These are phyloP conservation scores for Batkoa obscura DNA, from an alignment of 371 early-diverging fungal genomes.

Conservation along the genomic window DNA sequence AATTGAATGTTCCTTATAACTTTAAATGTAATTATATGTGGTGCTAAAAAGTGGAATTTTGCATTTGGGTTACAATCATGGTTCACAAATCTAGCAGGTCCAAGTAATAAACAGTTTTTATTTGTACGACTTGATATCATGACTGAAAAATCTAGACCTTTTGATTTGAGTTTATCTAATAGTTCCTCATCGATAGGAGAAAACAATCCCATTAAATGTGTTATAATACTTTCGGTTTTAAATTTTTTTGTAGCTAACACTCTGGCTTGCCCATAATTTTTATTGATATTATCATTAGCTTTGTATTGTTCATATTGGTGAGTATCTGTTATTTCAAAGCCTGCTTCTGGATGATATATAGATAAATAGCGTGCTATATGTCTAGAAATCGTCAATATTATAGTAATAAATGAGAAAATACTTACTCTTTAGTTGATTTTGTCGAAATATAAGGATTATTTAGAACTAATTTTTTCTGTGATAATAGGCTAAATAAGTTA, in stretches of 20 bases:
- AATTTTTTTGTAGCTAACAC: slow-evolving; percentile 60
- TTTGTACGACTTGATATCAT: slow-evolving; percentile 58
- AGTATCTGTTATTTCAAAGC: slow-evolving; percentile 60
- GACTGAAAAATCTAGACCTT: slow-evolving; percentile 64
- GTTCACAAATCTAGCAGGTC: slow-evolving; percentile 89
- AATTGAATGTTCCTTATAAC: slow-evolving; percentile 46
- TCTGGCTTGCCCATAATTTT: slow-evolving; percentile 59
- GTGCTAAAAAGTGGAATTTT: slow-evolving; percentile 13
- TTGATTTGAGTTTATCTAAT: slow-evolving; percentile 38
- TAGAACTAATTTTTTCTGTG: slow-evolving; percentile 10
- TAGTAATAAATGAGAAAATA: not conserved
- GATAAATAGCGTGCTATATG: slow-evolving; percentile 37
- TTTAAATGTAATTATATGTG: slow-evolving; percentile 54
- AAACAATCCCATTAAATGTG: slow-evolving; percentile 57
- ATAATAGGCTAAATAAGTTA: slow-evolving; percentile 11
- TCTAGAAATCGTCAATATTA: slow-evolving; percentile 12
- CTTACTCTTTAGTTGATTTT: not conserved
- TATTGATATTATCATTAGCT: slow-evolving; percentile 10
- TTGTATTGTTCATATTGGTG: slow-evolving; percentile 26
- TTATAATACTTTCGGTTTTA: slow-evolving; percentile 50
- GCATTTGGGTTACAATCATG: slow-evolving; percentile 88
- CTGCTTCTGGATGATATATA: slow-evolving; percentile 70
- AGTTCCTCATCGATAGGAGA: slow-evolving; percentile 48
- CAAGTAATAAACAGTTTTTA: slow-evolving; percentile 65
- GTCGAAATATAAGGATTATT: slow-evolving; percentile 7